Evolutionary conservation across 129 eudicot species (phyloP).

Genomic region (Flaveria trinervia): DNA sequence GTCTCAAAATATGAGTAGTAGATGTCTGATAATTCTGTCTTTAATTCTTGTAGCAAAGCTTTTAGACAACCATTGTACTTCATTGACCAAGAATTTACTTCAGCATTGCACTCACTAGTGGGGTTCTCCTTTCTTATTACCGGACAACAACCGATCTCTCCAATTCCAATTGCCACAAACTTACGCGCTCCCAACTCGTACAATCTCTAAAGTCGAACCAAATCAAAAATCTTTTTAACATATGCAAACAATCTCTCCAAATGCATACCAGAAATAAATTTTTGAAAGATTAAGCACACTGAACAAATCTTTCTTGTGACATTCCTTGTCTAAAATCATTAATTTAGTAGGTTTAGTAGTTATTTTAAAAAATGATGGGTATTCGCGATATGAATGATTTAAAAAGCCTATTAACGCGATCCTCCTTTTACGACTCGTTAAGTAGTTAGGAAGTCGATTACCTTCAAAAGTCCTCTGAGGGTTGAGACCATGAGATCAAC

Average conservation of each 20-base stretch:
- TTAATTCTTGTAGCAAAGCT: constrained; percentile 28
- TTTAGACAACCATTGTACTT: constrained; percentile 48
- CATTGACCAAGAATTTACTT: constrained; percentile 49
- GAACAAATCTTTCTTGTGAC: too few species aligned
- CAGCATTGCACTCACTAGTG: constrained; percentile 43
- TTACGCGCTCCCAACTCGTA: constrained; percentile 60
- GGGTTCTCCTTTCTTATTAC: constrained; percentile 39
- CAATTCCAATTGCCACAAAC: constrained; percentile 40
- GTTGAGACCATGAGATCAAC: constrained; percentile 52
- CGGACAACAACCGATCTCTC: constrained; percentile 64
- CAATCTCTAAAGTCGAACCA: constrained; percentile 28
- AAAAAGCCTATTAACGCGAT: neutral
- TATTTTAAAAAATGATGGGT: too few species aligned
- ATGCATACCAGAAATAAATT: neutral
- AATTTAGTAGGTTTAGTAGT: too few species aligned
- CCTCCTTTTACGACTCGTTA: neutral
- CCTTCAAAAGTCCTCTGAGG: constrained; percentile 45
- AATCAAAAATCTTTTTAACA: neutral
- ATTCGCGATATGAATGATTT: too few species aligned
- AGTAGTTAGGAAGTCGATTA: constrained; percentile 17
- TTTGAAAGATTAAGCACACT: too few species aligned
- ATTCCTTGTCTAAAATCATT: neutral
- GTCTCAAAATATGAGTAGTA: constrained; percentile 54
- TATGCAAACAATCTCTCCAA: neutral
- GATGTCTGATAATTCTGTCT: constrained; percentile 45